Percentiles rank a stretch among this genome's conserved stretches.
Evolutionary conservation across 768 basidiomycete genomes (phyloP).

Genomic region (Hypholoma fasciculare): DNA sequence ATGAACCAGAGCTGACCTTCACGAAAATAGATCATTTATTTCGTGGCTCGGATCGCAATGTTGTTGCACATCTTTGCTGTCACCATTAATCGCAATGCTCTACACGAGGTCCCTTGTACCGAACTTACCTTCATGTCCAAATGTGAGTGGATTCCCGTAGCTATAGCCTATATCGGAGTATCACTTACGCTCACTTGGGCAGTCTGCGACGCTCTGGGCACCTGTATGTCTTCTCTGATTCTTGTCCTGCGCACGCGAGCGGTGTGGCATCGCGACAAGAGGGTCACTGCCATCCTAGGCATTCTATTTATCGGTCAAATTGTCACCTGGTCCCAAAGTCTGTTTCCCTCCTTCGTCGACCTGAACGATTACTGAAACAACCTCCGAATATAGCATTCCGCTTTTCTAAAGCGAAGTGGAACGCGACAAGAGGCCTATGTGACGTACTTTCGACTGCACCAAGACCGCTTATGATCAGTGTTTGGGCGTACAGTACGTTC

Average conservation of each 20-base stretch:
- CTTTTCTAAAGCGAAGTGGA: conserved; percentile 30
- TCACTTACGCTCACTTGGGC: background rate
- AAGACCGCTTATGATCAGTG: conserved; percentile 25
- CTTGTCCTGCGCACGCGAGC: conserved; percentile 32
- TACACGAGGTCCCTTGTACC: conserved; percentile 32
- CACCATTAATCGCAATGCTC: conserved; percentile 33
- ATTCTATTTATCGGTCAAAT: conserved; percentile 29
- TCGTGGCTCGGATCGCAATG: conserved; percentile 32
- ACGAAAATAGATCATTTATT: conserved; percentile 27
- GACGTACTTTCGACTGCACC: conserved; percentile 33
- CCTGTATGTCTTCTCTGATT: conserved; percentile 31
- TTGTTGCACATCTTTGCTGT: conserved; percentile 31
- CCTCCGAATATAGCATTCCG: conserved; percentile 25
- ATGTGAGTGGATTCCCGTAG: conserved; percentile 14
- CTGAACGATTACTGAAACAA: background rate
- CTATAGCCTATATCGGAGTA: background rate
- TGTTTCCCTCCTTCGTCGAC: background rate
- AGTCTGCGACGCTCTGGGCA: conserved; percentile 34
- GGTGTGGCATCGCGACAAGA: conserved; percentile 30
- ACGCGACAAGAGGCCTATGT: conserved; percentile 26
- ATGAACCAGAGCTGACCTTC: background rate
- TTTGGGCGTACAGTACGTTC: conserved; percentile 33
- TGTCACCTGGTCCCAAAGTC: conserved; percentile 32
- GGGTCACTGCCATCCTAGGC: conserved; percentile 21
- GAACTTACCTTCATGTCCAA: conserved; percentile 32